Evolutionary conservation across 495 filamentous ascomycete genomes (phyloP).

Genomic region (Neurospora pannonica): DNA sequence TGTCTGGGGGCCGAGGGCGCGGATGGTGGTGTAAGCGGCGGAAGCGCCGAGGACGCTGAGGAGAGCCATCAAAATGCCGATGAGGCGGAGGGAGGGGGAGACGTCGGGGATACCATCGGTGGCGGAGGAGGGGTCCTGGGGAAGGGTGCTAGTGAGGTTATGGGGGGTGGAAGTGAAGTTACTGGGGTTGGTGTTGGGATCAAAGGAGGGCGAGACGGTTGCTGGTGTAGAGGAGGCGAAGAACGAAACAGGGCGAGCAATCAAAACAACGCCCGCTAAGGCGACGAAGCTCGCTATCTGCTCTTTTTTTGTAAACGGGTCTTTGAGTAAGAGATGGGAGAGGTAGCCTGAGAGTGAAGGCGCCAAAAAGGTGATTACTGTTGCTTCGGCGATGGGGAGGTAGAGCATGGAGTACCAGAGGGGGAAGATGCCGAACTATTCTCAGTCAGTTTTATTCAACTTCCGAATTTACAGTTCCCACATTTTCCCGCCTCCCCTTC

Average conservation of each 20-base stretch:
- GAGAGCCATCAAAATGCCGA: slow-evolving; percentile 64
- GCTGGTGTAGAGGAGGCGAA: slow-evolving; percentile 22
- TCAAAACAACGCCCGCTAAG: slow-evolving; percentile 72
- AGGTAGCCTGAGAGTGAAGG: slow-evolving; percentile 76
- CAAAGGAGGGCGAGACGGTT: background rate
- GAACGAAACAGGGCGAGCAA: slow-evolving; percentile 64
- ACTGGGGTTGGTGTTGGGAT: background rate
- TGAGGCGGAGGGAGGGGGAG: slow-evolving; percentile 57
- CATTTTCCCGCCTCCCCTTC: too few relatives aligned
- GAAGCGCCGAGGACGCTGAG: slow-evolving; percentile 74
- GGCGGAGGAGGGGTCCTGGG: background rate
- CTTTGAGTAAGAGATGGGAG: slow-evolving; percentile 63
- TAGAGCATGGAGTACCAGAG: slow-evolving; percentile 65
- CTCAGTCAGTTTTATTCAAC: background rate
- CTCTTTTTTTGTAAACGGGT: slow-evolving; percentile 72
- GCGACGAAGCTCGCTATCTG: slow-evolving; percentile 69
- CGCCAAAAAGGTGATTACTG: slow-evolving; percentile 83
- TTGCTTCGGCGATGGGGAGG: slow-evolving; percentile 81
- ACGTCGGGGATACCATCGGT: slow-evolving; percentile 7
- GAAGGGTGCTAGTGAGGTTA: slow-evolving; percentile 13
- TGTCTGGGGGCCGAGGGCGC: slow-evolving; percentile 77
- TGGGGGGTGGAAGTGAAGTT: background rate
- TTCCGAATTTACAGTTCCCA: background rate
- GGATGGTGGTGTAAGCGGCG: slow-evolving; percentile 68
- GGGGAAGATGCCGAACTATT: slow-evolving; percentile 57